These are phyloP conservation scores for Talaromyces verruculosus DNA, from an alignment of 2,329 filamentous ascomycete species.

Conservation along the genomic window DNA sequence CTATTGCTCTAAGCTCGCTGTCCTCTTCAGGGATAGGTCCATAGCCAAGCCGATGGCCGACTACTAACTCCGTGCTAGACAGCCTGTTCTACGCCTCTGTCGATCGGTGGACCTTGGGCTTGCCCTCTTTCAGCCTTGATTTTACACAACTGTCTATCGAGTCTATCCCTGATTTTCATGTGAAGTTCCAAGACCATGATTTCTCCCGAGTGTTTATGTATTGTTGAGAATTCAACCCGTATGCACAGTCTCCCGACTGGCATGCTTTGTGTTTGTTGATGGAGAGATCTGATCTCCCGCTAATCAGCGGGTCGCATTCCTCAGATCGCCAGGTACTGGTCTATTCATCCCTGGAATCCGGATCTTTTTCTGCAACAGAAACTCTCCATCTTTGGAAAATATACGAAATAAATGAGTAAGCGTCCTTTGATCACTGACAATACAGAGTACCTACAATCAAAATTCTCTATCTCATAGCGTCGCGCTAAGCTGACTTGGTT, in stretches of 20 bases:
- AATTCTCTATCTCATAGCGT: not conserved
- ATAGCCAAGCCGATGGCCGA: not conserved
- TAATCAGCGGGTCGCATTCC: not conserved
- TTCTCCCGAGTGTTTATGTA: not conserved
- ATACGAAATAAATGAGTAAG: not conserved
- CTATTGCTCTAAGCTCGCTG: not conserved
- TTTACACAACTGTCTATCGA: not conserved
- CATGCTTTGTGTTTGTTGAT: not conserved
- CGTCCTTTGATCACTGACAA: not conserved
- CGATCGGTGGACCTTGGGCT: constrained; percentile 10
- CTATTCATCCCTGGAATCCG: not conserved
- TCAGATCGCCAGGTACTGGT: constrained; percentile 8
- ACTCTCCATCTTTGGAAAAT: not conserved
- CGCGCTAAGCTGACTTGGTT: constrained; percentile 1
- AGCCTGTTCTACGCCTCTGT: constrained; percentile 10
- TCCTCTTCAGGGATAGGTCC: not conserved
- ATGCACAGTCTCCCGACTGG: not conserved
- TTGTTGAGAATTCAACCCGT: not conserved
- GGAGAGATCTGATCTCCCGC: not conserved
- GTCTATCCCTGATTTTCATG: not conserved
- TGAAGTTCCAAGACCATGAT: not conserved
- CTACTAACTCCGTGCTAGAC: constrained; percentile 8
- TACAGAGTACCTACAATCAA: not conserved
- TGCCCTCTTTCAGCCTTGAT: not conserved
- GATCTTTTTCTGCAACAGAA: not conserved